Percentiles rank a stretch among this genome's conserved stretches.
These are phyloP conservation scores for Rostrohypoxylon terebratum DNA, from an alignment of 495 filamentous ascomycete species.

Conservation along the genomic window DNA sequence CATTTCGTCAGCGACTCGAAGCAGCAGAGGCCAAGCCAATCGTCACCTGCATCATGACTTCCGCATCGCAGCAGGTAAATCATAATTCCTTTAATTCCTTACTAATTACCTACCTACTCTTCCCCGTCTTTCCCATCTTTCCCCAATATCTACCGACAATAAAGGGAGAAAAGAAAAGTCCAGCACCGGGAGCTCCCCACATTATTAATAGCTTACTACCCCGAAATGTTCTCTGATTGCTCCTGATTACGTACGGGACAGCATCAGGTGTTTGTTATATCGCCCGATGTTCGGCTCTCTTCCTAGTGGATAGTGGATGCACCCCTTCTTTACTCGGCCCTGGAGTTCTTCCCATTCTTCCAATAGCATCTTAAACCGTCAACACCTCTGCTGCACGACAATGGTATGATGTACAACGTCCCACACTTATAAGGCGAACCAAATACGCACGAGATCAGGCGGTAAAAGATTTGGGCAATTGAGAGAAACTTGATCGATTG, in stretches of 20 bases:
- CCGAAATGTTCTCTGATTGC: constrained; percentile 3
- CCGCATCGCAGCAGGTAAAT: constrained; percentile 30
- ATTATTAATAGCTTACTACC: constrained; percentile 12
- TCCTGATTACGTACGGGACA: constrained; percentile 23
- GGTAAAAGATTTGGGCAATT: constrained; percentile 10
- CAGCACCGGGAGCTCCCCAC: neutral
- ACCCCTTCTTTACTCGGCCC: constrained; percentile 1
- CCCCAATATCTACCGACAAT: constrained; percentile 4
- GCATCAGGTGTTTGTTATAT: constrained; percentile 6
- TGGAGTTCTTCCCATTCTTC: constrained; percentile 9
- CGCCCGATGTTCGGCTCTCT: constrained; percentile 31
- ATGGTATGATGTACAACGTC: constrained; percentile 24
- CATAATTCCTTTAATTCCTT: constrained; percentile 17
- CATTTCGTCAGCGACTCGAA: constrained; percentile 17
- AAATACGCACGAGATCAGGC: constrained; percentile 21
- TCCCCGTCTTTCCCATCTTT: too few relatives aligned
- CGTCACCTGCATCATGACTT: constrained; percentile 13
- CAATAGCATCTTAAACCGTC: constrained; percentile 10
- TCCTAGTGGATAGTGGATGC: constrained; percentile 40
- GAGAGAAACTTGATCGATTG: too few relatives aligned
- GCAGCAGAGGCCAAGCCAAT: neutral
- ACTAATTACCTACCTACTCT: neutral
- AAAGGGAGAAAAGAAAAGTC: neutral
- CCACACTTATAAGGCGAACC: constrained; percentile 40
- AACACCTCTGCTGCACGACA: constrained; percentile 11